Evolutionary conservation across 2,329 filamentous ascomycete species (phyloP).

Genomic region (Diplodia corticola): DNA sequence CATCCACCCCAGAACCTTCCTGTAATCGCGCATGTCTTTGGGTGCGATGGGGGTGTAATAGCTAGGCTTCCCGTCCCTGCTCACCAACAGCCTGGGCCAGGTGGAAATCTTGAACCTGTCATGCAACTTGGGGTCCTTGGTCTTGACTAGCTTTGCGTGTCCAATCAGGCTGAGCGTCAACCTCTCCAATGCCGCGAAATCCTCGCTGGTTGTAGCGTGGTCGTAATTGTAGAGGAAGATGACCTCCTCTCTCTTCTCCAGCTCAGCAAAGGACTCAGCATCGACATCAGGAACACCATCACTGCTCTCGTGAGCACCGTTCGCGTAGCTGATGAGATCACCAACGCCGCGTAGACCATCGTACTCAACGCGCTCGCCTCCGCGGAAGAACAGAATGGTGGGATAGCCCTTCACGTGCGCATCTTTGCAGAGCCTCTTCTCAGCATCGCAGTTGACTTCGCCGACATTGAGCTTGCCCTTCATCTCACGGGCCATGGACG

Average conservation of each 20-base stretch:
- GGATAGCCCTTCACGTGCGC: slow-evolving; percentile 78
- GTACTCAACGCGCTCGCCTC: slow-evolving; percentile 90
- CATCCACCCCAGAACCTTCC: slow-evolving; percentile 87
- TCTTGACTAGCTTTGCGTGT: slow-evolving; percentile 90
- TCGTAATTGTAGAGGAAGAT: slow-evolving; percentile 98
- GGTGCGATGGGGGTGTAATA: slow-evolving; percentile 89
- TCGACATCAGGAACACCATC: slow-evolving; percentile 80
- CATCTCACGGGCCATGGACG: slow-evolving; percentile 87
- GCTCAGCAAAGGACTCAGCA: slow-evolving; percentile 69
- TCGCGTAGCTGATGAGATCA: slow-evolving; percentile 82
- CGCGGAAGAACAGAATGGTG: slow-evolving; percentile 89
- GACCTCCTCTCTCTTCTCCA: slow-evolving; percentile 93
- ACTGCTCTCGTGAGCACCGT: slow-evolving; percentile 78
- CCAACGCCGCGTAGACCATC: slow-evolving; percentile 87
- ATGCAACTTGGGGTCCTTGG: slow-evolving; percentile 71
- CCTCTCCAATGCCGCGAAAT: slow-evolving; percentile 84
- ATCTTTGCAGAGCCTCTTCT: slow-evolving; percentile 89
- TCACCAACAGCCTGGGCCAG: slow-evolving; percentile 90
- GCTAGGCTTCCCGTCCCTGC: slow-evolving; percentile 81
- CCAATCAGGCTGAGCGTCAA: slow-evolving; percentile 86
- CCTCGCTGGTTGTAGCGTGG: slow-evolving; percentile 87
- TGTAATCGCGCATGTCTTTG: slow-evolving; percentile 83
- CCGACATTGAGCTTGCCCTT: slow-evolving; percentile 86
- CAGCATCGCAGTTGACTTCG: slow-evolving; percentile 91
- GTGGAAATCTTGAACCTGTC: slow-evolving; percentile 93